Evolutionary conservation across 805 yeast genomes (phyloP).

Genomic region (Yarrowia yakushimensis): DNA sequence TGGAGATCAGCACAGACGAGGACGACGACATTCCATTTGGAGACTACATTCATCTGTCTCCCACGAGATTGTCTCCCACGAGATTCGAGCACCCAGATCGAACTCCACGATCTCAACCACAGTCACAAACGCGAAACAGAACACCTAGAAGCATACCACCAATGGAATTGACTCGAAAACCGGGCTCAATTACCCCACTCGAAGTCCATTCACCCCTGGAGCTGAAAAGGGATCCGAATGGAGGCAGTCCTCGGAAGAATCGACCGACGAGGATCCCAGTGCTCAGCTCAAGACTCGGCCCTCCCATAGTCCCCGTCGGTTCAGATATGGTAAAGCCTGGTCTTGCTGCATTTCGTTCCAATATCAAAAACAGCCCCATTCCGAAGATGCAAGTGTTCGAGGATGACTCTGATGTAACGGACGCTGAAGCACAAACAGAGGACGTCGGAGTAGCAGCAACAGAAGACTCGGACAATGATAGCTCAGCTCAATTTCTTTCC

Average conservation of each 20-base stretch:
- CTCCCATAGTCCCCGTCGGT: background rate
- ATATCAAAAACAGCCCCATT: background rate
- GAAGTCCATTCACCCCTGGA: background rate
- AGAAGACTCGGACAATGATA: background rate
- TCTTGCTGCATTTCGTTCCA: background rate
- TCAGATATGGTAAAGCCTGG: background rate
- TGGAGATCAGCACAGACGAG: background rate
- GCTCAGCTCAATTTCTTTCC: background rate
- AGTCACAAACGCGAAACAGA: background rate
- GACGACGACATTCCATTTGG: background rate
- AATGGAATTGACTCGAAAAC: background rate
- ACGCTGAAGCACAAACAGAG: background rate
- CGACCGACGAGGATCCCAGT: background rate
- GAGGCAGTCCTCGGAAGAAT: background rate
- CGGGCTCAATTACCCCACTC: background rate
- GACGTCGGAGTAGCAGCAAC: no score
- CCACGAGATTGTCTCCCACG: background rate
- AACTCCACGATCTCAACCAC: background rate
- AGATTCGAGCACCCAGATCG: background rate
- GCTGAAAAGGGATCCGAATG: background rate
- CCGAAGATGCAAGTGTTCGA: background rate
- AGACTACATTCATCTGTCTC: background rate
- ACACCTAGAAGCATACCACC: background rate
- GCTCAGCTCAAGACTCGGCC: background rate
- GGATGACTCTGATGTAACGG: background rate